phyloP scores from a whole-genome alignment of 192 early-diverging fungal species.

The Linnemannia elongata region DNA sequence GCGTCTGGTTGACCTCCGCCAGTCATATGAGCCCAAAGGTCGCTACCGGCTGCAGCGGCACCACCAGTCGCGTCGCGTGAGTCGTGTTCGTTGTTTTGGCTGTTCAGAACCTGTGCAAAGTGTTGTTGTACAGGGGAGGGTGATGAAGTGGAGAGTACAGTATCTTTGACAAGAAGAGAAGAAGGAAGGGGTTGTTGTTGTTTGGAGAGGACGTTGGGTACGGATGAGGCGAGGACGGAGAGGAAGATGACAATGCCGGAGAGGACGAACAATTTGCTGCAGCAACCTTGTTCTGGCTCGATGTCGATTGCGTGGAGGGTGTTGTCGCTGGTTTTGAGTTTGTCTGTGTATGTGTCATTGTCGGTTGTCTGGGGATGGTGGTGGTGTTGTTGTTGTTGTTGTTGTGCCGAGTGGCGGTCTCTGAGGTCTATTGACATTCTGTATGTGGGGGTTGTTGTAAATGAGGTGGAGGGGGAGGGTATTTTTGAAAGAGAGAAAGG shows the following conservation, averaged over 20 bases:
- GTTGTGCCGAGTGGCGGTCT: neutral
- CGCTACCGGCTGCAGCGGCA: neutral
- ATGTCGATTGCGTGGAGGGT: neutral
- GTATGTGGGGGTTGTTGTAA: neutral
- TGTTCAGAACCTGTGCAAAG: neutral
- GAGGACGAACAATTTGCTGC: conserved; percentile 6
- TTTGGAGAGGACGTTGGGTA: conserved; percentile 29
- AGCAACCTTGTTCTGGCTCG: neutral
- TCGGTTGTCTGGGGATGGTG: neutral
- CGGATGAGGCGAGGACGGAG: neutral
- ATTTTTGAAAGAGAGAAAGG: neutral
- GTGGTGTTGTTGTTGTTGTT: neutral
- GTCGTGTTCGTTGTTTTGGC: neutral
- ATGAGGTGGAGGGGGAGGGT: neutral
- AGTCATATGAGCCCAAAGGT: neutral
- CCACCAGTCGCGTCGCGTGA: neutral
- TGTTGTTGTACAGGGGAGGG: neutral
- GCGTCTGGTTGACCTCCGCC: neutral
- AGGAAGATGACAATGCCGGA: conserved; percentile 26
- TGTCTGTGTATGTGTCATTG: neutral
- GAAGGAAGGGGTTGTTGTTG: neutral
- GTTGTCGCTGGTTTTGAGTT: neutral
- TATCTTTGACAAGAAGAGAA: neutral
- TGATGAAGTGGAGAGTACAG: neutral
- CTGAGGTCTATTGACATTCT: neutral